phyloP scores from a whole-genome alignment of 495 filamentous ascomycete genomes.

The Hyaloscypha bicolor region DNA sequence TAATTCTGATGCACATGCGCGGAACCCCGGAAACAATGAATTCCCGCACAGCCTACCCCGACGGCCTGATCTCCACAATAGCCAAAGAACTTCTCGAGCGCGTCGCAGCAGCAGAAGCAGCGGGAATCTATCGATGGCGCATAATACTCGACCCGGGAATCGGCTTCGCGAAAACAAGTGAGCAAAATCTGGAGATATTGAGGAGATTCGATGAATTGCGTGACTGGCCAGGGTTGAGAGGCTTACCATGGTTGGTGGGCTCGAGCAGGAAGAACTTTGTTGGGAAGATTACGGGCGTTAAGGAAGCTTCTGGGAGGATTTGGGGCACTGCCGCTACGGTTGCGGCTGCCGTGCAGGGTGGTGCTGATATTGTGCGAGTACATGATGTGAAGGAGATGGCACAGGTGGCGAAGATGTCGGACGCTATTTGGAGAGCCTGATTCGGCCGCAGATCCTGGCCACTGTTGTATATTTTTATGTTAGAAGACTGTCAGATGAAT shows the following conservation, averaged over 20 bases:
- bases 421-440: conserved; percentile 75
- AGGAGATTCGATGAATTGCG: conserved; percentile 65
- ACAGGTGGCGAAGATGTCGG: conserved; percentile 83
- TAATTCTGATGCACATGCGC: conserved; percentile 95
- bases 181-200: conserved; percentile 81
- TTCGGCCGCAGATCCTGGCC: background rate
- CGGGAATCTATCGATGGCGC: conserved; percentile 87
- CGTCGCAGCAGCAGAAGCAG: conserved; percentile 74
- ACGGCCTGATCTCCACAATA: conserved; percentile 72
- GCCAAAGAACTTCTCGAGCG: conserved; percentile 68
- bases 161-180: conserved; percentile 84
- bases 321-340: conserved; percentile 93
- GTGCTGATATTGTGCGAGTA: conserved; percentile 91
- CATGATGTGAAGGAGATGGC: conserved; percentile 93
- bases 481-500: too few species aligned
- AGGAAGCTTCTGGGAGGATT: conserved; percentile 56
- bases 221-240: conserved; percentile 61
- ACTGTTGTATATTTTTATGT: background rate
- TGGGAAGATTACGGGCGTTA: conserved; percentile 76
- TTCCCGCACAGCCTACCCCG: conserved; percentile 59
- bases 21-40: conserved; percentile 87
- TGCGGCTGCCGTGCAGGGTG: conserved; percentile 83
- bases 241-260: conserved; percentile 87
- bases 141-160: conserved; percentile 94
- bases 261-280: conserved; percentile 91